Evolutionary conservation across 352 stramenopile genomes (phyloP), one percentile per base, ranked within the genome.

Genomic region (Elongisporangium anandrum): DNA sequence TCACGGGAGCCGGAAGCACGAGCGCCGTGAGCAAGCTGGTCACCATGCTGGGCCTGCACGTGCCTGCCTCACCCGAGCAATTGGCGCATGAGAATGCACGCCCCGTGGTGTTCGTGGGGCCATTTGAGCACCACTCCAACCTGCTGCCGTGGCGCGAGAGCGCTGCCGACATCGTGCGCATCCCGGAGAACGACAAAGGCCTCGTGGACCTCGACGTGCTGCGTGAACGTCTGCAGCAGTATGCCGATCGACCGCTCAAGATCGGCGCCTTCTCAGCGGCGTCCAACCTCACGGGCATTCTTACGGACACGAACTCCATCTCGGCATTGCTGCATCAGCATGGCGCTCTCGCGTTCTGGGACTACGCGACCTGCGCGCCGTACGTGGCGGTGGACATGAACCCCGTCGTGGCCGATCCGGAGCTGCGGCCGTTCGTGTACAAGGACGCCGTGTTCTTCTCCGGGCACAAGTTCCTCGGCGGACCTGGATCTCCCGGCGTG

Each of bases 51-150:
- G 84, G 85, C 1, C 59, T 94, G 34, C 61, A 85, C 45, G 62
- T 62, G 45, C 73, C 75, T 23, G 2, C 47, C 4, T 39, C 41
- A 2, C 8, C 16, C 19, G 45, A 64, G 68, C 3, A 62, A 62
- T 23, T 64, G 64, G 22, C 61, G 57, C 7, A 66, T 17, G 48
- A 59, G 5, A 57, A 57, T 17, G 69, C 62, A 69, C 81, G 58
- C 0, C 82, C 94, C 0, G 84, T 98, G 8, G 89, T 98, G 55
- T 93, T 98, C 52, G 90, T 92, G 16, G 83, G 92, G 47, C 96
- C 96, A 6, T 98, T 97, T 58, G 97, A 98, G 69, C 97, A 99
- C 72, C 97, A 99, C 70, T 98, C 92, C 29, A 99, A 99, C 75
- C 65, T 99, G 15, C 70, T 99, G 10, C 96, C 96, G 4, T 99